Percentiles rank a stretch among this genome's conserved stretches.
Evolutionary conservation across 108 stramenopile species (phyloP).

Genomic region (Chaetoceros tenuissimus): DNA sequence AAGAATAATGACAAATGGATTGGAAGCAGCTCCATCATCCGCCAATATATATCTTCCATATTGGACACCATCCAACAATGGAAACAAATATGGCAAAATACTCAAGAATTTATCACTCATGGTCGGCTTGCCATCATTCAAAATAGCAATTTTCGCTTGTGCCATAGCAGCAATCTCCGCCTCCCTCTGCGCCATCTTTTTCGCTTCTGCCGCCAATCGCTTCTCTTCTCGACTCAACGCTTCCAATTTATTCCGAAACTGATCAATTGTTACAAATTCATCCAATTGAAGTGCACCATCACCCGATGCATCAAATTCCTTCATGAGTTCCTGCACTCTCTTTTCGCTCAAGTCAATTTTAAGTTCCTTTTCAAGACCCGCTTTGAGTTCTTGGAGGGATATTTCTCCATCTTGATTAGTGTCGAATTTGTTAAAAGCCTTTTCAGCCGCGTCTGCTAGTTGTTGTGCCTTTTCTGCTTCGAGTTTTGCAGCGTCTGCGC

Average conservation of each 20-base stretch:
- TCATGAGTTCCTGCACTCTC: constrained; percentile 63
- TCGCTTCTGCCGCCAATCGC: constrained; percentile 41
- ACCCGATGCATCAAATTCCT: constrained; percentile 59
- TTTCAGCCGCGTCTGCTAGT: constrained; percentile 56
- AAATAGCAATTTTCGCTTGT: constrained; percentile 42
- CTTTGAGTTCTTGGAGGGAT: constrained; percentile 56
- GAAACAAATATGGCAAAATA: constrained; percentile 75
- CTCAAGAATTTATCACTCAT: constrained; percentile 51
- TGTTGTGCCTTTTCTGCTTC: constrained; percentile 70
- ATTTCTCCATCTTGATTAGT: constrained; percentile 71
- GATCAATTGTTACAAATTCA: constrained; percentile 65
- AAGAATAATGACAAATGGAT: constrained; percentile 45
- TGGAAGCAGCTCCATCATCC: constrained; percentile 51
- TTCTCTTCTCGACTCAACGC: constrained; percentile 70
- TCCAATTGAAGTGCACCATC: constrained; percentile 70
- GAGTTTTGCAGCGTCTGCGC: constrained; percentile 69
- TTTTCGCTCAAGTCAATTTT: constrained; percentile 68
- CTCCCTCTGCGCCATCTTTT: constrained; percentile 39
- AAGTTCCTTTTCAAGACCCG: constrained; percentile 63
- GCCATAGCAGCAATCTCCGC: constrained; percentile 36
- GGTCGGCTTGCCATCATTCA: constrained; percentile 72
- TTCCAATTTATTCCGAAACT: constrained; percentile 67
- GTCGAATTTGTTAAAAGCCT: constrained; percentile 71
- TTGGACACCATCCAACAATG: constrained; percentile 74
- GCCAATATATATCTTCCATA: constrained; percentile 67